Evolutionary conservation across 805 yeast species (phyloP).

Genomic region (Ogataea ganodermae): DNA sequence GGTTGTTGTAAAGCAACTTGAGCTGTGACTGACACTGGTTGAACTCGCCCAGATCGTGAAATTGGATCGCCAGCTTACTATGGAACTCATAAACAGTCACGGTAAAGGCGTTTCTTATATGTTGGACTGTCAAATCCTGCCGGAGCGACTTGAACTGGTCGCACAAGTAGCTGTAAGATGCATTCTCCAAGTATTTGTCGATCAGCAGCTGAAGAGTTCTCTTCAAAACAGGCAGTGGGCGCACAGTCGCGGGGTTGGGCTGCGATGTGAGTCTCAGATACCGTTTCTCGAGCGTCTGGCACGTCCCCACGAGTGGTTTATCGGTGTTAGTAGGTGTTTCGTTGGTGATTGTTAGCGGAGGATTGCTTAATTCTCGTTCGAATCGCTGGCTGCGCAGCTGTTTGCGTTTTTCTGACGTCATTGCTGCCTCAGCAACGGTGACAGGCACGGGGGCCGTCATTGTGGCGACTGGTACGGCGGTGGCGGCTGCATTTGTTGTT

Average conservation of each 20-base stretch:
- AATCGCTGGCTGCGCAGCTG: constrained; percentile 52
- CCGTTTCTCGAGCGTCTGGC: constrained; percentile 68
- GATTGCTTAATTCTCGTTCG: constrained; percentile 34
- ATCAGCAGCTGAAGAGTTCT: constrained; percentile 57
- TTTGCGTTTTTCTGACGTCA: constrained; percentile 36
- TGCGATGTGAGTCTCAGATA: constrained; percentile 87
- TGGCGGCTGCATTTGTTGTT: constrained; percentile 6
- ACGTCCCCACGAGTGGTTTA: constrained; percentile 56
- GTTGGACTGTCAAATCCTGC: constrained; percentile 92
- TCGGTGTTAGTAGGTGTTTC: constrained; percentile 12
- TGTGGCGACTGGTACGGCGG: background rate
- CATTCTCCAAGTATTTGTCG: constrained; percentile 50
- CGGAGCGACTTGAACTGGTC: constrained; percentile 91
- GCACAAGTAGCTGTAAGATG: constrained; percentile 72
- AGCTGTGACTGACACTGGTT: constrained; percentile 92
- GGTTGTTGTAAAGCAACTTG: constrained; percentile 55
- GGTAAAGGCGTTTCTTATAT: constrained; percentile 75
- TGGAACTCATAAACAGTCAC: constrained; percentile 81
- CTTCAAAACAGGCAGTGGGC: constrained; percentile 67
- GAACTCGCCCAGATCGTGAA: constrained; percentile 87
- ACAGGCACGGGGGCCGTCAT: background rate
- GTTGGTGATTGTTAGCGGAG: constrained; percentile 8
- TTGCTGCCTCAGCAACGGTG: constrained; percentile 8
- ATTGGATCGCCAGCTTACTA: constrained; percentile 81
- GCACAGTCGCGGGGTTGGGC: constrained; percentile 80